These are phyloP conservation scores for Insectozyma bohioensis DNA, from an alignment of 1,139 yeast species.

Conservation along the genomic window DNA sequence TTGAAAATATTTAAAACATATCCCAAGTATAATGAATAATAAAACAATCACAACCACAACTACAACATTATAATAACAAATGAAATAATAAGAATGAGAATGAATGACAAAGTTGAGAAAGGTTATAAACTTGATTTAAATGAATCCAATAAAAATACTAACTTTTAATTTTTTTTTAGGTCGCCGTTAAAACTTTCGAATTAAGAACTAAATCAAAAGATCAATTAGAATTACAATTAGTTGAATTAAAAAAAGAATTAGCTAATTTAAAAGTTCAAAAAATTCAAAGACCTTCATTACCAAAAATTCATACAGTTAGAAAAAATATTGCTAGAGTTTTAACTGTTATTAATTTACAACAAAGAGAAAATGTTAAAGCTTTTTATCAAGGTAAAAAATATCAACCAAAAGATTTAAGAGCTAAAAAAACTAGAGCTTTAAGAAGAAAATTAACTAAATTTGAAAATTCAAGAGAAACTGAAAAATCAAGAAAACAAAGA, in stretches of 20 bases:
- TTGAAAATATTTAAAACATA: too few species aligned
- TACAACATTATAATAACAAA: too few species aligned
- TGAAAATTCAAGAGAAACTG: slow-evolving; percentile 82
- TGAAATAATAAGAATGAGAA: too few species aligned
- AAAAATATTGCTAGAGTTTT: slow-evolving; percentile 98
- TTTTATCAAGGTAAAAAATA: slow-evolving; percentile 96
- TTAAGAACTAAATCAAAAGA: slow-evolving; percentile 97
- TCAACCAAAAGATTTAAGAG: slow-evolving; percentile 98
- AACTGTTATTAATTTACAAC: slow-evolving; percentile 95
- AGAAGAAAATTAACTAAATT: slow-evolving; percentile 93
- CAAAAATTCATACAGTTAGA: slow-evolving; percentile 96
- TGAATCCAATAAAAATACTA: slow-evolving; percentile 1
- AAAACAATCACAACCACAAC: slow-evolving; percentile 1
- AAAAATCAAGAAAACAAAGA: slow-evolving; percentile 87
- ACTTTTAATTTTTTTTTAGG: slow-evolving; percentile 39
- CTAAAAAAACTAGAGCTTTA: slow-evolving; percentile 99
- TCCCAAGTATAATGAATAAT: too few species aligned
- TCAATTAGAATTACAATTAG: slow-evolving; percentile 91
- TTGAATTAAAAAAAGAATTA: slow-evolving; percentile 95
- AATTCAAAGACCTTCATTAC: slow-evolving; percentile 85
- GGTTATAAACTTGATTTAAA: too few species aligned
- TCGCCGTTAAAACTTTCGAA: slow-evolving; percentile 93
- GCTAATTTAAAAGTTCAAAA: slow-evolving; percentile 96
- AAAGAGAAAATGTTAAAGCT: slow-evolving; percentile 93
- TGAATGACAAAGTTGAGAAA: too few species aligned